Conservation (phyloP, 2,329 filamentous ascomycete genomes). For the Botryotinia globosa region DNA sequence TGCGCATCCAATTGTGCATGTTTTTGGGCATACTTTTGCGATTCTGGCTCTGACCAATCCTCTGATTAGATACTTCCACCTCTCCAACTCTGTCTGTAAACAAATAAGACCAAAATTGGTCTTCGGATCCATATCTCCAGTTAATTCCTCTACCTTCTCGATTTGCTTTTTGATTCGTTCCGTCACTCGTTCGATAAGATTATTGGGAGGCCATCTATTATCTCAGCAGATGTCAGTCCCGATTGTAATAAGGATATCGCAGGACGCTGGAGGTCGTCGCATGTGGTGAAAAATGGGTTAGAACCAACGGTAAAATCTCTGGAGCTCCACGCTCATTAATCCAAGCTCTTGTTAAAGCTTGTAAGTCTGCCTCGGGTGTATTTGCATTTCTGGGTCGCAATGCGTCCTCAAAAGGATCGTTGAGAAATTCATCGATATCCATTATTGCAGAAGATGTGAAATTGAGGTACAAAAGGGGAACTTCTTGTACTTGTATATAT, state of each 20-base stretch:
- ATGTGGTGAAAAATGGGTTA: slow-evolving; percentile 11
- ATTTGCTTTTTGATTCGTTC: slow-evolving; percentile 68
- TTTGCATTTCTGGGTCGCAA: slow-evolving; percentile 50
- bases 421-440: slow-evolving; percentile 45
- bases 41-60: slow-evolving; percentile 21
- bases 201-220: slow-evolving; percentile 61
- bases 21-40: not conserved
- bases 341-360: slow-evolving; percentile 88
- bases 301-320: slow-evolving; percentile 74
- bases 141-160: slow-evolving; percentile 70
- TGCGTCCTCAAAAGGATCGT: slow-evolving; percentile 45
- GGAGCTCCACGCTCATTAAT: slow-evolving; percentile 86
- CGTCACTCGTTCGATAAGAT: slow-evolving; percentile 79
- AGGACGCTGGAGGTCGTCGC: not conserved
- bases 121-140: slow-evolving; percentile 81
- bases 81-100: slow-evolving; percentile 91
- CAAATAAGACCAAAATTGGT: slow-evolving; percentile 92
- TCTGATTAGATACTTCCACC: slow-evolving; percentile 81
- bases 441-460: not conserved
- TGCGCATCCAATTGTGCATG: slow-evolving; percentile 43
- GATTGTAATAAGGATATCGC: not conserved
- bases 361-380: slow-evolving; percentile 71
- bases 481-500: not conserved
- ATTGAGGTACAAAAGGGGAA: not conserved
- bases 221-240: slow-evolving; percentile 20